phyloP scores from a whole-genome alignment of 2,329 filamentous ascomycete species.

The Didymella keratinophila region DNA sequence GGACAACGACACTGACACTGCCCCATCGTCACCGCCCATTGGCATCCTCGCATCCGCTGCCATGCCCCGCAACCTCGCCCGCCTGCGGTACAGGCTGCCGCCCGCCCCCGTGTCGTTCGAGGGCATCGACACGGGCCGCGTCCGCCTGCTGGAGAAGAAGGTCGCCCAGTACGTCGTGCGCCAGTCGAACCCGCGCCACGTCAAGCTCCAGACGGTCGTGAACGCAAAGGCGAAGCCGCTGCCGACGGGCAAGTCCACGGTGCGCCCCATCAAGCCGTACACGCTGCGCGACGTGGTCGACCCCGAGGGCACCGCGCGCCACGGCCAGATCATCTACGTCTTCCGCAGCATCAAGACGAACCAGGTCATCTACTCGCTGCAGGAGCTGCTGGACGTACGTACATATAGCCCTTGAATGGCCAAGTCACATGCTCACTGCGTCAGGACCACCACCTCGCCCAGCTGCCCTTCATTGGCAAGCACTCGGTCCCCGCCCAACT shows the following conservation, averaged over 20 bases:
- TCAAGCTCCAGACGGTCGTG: conserved; percentile 36
- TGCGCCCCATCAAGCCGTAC: conserved; percentile 32
- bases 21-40: conserved; percentile 9
- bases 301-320: conserved; percentile 38
- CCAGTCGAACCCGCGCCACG: conserved; percentile 37
- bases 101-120: conserved; percentile 29
- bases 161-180: conserved; percentile 34
- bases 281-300: conserved; percentile 54
- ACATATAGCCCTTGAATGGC: no score
- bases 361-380: conserved; percentile 70
- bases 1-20: neutral
- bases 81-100: conserved; percentile 36
- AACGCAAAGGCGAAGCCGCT: conserved; percentile 35
- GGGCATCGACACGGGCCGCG: conserved; percentile 14
- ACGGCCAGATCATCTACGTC: conserved; percentile 68
- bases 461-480: conserved; percentile 70
- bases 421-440: neutral
- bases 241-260: conserved; percentile 25
- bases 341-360: conserved; percentile 69
- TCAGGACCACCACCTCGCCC: conserved; percentile 62
- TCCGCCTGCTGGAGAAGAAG: conserved; percentile 23
- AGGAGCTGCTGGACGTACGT: conserved; percentile 62
- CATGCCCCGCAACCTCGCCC: conserved; percentile 44
- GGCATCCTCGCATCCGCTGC: conserved; percentile 24
- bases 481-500: conserved; percentile 66